A percentile compares a stretch with the other conserved stretches of the same genome.
Conservation (phyloP, 768 basidiomycete genomes). For the Termitomyces sp. region DNA sequence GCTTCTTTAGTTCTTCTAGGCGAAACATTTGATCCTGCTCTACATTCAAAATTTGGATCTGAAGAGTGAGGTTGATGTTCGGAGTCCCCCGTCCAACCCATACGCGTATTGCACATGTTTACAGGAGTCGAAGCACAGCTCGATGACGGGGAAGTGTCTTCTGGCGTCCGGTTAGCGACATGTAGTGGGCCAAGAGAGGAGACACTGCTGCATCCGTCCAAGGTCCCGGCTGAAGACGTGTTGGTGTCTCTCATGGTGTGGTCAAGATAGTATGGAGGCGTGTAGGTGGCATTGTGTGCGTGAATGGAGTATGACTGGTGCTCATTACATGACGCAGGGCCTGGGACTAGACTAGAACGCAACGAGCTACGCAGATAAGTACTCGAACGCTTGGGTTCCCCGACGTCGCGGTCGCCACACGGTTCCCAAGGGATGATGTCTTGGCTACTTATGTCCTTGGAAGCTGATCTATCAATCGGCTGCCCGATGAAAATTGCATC, state of each 20-base stretch:
- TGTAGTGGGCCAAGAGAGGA: conserved; percentile 38
- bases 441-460: conserved; percentile 18
- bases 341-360: conserved; percentile 12
- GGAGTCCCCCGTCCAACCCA: neutral
- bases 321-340: conserved; percentile 15
- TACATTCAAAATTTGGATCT: conserved; percentile 23
- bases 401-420: conserved; percentile 35
- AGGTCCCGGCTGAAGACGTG: conserved; percentile 17
- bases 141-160: conserved; percentile 33
- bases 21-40: conserved; percentile 19
- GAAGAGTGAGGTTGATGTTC: conserved; percentile 25
- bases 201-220: conserved; percentile 20
- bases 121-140: conserved; percentile 22
- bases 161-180: conserved; percentile 43
- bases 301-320: conserved; percentile 17
- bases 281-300: conserved; percentile 15
- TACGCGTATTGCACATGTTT: conserved; percentile 8
- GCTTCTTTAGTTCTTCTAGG: neutral
- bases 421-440: conserved; percentile 28
- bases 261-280: conserved; percentile 14
- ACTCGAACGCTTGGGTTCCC: conserved; percentile 31
- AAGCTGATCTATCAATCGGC: conserved; percentile 3
- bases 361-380: conserved; percentile 20
- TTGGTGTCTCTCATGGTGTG: conserved; percentile 14
- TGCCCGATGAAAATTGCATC: conserved; percentile 16